Evolutionary conservation across 192 early-diverging fungal genomes (phyloP), one percentile per base, ranked within the genome.

Genomic region (Coemansia sp.): DNA sequence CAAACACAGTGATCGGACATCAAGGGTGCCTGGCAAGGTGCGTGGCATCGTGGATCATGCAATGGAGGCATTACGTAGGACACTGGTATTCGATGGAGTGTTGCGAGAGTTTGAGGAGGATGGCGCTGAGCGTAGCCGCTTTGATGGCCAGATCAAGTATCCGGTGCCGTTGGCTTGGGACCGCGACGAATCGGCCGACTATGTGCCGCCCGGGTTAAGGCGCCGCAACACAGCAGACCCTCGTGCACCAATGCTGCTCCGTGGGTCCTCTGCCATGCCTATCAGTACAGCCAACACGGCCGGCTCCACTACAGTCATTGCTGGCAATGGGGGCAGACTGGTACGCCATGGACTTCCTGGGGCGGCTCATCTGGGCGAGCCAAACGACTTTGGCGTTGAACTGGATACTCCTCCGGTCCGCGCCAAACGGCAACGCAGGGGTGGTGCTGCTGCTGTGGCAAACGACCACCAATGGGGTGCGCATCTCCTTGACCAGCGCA

Each of bases 21-120:
- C 38, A 6, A 50, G 58, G 13, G 64, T 81, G 4, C 68, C 68
- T 0, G 50, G 27, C 15, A 75, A 75, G 27, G 36, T 75, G 17
- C 62, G 64, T 10, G 70, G 67, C 19, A 65, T 82, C 50, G 30
- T 75, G 55, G 56, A 25, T 0, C 79, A 82, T 41, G 62, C 64
- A 0, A 31, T 55, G 1, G 70, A 75, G 31, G 63, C 70, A 3
- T 37, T 75, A 31, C 50, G 53, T n/a, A 61, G 61, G 13, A 57
- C 53, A 28, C 56, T 68, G 20, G 50, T 34, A 10, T 64, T 75
- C 17, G 59, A 82, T 37, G 22, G 41, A 4, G 54, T 73, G 20
- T 37, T 82, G 44, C 28, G 48, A 1, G 61, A 52, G 36, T 66
- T 70, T 31, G 79, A 82, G 57, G 50, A 23, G 2, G 50, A 23